A percentile compares a stretch with the other conserved stretches of the same genome.
Conservation (phyloP, 1,139 yeast genomes). For the Casaregolazyma lundiana region DNA sequence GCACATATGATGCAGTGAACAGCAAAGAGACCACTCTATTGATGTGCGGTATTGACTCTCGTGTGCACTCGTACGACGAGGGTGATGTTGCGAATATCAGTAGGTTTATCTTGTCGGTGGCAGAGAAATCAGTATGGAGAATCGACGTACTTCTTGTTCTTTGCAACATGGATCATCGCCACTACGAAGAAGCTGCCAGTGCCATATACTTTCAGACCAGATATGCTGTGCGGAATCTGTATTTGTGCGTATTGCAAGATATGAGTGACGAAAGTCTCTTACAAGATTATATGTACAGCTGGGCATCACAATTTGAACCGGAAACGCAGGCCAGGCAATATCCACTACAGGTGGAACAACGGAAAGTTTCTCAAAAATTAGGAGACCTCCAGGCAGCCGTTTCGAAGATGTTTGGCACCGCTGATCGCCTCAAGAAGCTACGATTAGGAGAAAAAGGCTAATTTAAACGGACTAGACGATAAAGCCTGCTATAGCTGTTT, state of each 20-base stretch:
- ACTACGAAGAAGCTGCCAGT: neutral
- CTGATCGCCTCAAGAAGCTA: neutral
- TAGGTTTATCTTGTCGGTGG: neutral
- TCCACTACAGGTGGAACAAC: neutral
- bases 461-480: too few species aligned
- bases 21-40: neutral
- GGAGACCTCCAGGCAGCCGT: neutral
- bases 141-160: constrained; percentile 1
- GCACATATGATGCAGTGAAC: neutral
- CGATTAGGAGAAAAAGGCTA: too few species aligned
- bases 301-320: neutral
- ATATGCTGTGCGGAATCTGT: neutral
- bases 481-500: too few species aligned
- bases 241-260: neutral
- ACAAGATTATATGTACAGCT: neutral
- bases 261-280: neutral
- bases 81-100: neutral
- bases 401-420: neutral
- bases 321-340: neutral
- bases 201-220: neutral
- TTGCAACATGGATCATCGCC: neutral
- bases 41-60: neutral
- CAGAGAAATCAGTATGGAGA: neutral
- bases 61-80: neutral
- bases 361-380: neutral